Evolutionary conservation across 192 early-diverging fungal species (phyloP), one percentile per base, ranked within the genome.

Genomic region (Backusella macrospora): DNA sequence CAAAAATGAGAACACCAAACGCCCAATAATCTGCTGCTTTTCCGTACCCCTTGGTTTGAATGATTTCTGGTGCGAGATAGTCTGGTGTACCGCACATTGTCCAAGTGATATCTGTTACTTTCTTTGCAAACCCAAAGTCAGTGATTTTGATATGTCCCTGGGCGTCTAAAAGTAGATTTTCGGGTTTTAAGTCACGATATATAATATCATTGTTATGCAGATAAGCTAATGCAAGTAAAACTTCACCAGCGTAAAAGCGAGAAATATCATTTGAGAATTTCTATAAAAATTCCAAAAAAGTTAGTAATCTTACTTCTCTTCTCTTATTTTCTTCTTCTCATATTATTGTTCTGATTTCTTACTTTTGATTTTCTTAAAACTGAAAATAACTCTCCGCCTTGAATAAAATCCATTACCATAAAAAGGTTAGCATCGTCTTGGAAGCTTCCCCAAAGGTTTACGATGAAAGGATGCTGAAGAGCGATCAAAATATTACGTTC

Each of bases 1-100:
- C 95, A 75, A 90, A 96, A 42, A 94, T 90, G 46, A 96, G 83
- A 55, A 96, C 92, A 48, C 95, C 95, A 34, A 95, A 81, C 23
- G 93, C 91, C 94, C 94, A 96, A 91, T 93, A 96, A 77, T 96
- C 94, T 16, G 94, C 94, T 1, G 93, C 87, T 82, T 93, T 95
- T 6, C 91, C 90, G 72, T 96, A 92, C 23, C 94, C 94, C 77
- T 92, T 93, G 72, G 88, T 87, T 80, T 92, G 91, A 78, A 96
- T 95, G 68, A 96, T 96, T 79, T 88, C 89, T 43, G 94, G 94
- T 21, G 94, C 94, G 5, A 96, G 82, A 76, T 96, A 96, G 78
- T 95, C 95, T 38, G 93, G 93, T 42, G 95, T 96, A 13, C 95
- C 95, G 76, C 95, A 96, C 64, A 96, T 79, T 44, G 95, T 96